These are phyloP conservation scores for Trichoderma koningiopsis DNA, from an alignment of 2,329 filamentous ascomycete genomes.

Conservation along the genomic window DNA sequence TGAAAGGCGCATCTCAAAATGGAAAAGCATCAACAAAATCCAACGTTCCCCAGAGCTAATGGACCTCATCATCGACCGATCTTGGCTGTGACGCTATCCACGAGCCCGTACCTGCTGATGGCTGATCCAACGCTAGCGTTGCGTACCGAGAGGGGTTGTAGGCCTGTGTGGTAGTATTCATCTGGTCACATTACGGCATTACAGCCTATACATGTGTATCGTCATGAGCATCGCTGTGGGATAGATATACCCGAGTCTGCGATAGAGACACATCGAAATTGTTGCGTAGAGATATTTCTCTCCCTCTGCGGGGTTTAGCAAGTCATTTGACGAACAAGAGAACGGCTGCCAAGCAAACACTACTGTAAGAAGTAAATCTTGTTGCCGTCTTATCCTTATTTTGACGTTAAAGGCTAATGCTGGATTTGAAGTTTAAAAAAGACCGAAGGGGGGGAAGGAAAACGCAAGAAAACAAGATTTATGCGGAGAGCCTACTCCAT, in stretches of 20 bases:
- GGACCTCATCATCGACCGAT: neutral
- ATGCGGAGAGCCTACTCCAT: neutral
- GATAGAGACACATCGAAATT: neutral
- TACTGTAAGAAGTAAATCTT: neutral
- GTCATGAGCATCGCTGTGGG: neutral
- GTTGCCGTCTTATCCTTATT: neutral
- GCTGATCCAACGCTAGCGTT: neutral
- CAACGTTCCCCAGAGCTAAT: neutral
- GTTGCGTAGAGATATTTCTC: neutral
- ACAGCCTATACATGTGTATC: neutral
- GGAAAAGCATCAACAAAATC: neutral
- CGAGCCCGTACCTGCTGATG: conserved; percentile 4
- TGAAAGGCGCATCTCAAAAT: too few species aligned
- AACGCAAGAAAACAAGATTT: neutral
- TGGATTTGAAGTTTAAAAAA: neutral
- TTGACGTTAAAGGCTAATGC: neutral
- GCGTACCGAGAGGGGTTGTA: neutral
- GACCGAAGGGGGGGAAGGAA: neutral
- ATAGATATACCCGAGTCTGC: neutral
- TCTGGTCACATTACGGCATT: conserved; percentile 5
- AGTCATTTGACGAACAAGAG: neutral
- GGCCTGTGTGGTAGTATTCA: neutral
- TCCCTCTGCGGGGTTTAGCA: neutral
- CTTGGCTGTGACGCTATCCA: neutral
- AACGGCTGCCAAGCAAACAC: neutral